Percentiles rank a stretch among this genome's conserved stretches.
Evolutionary conservation across 2,329 filamentous ascomycete species (phyloP).

Genomic region (Ilyonectria mors-panacis): DNA sequence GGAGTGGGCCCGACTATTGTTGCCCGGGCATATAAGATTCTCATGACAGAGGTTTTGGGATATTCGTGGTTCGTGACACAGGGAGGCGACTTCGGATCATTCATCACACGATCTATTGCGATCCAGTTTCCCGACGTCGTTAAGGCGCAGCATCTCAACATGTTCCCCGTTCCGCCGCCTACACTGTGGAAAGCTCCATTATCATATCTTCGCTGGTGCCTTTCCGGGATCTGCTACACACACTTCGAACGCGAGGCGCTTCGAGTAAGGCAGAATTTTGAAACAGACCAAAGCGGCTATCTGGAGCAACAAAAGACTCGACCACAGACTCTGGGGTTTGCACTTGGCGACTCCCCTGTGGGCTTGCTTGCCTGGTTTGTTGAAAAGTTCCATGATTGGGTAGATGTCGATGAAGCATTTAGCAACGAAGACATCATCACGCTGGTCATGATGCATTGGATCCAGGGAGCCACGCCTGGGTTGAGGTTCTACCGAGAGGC

Average conservation of each 20-base stretch:
- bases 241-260: constrained; percentile 60
- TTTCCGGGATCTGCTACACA: not conserved
- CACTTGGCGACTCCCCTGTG: constrained; percentile 76
- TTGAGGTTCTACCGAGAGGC: constrained; percentile 18
- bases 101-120: constrained; percentile 73
- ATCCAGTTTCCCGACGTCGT: constrained; percentile 64
- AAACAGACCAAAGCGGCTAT: constrained; percentile 29
- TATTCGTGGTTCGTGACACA: constrained; percentile 56
- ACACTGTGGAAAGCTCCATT: constrained; percentile 2
- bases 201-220: constrained; percentile 16
- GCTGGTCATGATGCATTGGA: constrained; percentile 24
- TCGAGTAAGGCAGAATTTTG: constrained; percentile 68
- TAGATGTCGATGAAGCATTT: constrained; percentile 59
- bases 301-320: constrained; percentile 66
- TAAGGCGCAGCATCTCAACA: constrained; percentile 17
- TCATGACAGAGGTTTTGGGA: constrained; percentile 29
- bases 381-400: constrained; percentile 84
- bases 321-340: constrained; percentile 79
- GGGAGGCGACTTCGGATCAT: constrained; percentile 79
- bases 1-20: constrained; percentile 75
- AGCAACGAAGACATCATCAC: constrained; percentile 10
- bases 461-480: constrained; percentile 17
- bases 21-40: constrained; percentile 46
- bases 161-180: constrained; percentile 15
- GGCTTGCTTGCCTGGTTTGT: constrained; percentile 81